Percentiles rank a stretch among this genome's conserved stretches.
phyloP scores from a whole-genome alignment of 1,139 yeast genomes.

The Lodderomyces pseudojiufengensis region DNA sequence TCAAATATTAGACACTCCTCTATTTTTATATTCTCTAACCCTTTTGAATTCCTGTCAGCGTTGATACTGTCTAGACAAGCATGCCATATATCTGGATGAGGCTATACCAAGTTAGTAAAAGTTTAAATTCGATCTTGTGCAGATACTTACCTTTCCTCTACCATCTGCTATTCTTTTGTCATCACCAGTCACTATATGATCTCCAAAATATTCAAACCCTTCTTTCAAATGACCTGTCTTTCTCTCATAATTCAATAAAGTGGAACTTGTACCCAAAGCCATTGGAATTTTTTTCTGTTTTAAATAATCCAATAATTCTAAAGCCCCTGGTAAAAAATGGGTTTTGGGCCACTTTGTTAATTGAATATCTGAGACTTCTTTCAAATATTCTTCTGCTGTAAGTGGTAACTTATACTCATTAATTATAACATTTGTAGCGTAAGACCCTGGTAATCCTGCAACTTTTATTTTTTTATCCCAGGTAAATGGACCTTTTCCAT shows the following conservation, averaged over 20 bases:
- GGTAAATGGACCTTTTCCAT: slow-evolving; percentile 73
- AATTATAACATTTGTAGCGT: slow-evolving; percentile 56
- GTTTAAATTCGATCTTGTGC: too few species aligned
- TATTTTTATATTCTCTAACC: slow-evolving; percentile 50
- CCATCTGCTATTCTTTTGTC: slow-evolving; percentile 78
- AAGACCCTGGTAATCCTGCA: slow-evolving; percentile 88
- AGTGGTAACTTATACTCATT: slow-evolving; percentile 65
- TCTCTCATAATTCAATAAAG: slow-evolving; percentile 50
- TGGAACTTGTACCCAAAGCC: slow-evolving; percentile 91
- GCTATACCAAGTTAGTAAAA: slow-evolving; percentile 26
- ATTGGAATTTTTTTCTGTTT: slow-evolving; percentile 56
- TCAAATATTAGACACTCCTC: slow-evolving; percentile 87
- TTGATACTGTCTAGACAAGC: slow-evolving; percentile 73
- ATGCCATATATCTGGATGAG: slow-evolving; percentile 89
- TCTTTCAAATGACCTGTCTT: slow-evolving; percentile 68
- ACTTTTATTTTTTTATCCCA: slow-evolving; percentile 86
- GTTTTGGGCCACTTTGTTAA: slow-evolving; percentile 58
- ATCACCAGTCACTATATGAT: slow-evolving; percentile 81
- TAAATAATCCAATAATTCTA: slow-evolving; percentile 57
- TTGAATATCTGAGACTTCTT: slow-evolving; percentile 53
- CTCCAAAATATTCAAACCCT: slow-evolving; percentile 61
- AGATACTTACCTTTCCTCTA: slow-evolving; percentile 57
- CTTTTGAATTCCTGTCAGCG: slow-evolving; percentile 29
- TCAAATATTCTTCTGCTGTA: slow-evolving; percentile 59
- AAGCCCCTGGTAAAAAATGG: slow-evolving; percentile 79